phyloP scores from a whole-genome alignment of 495 filamentous ascomycete species.

The Collariella sp. region DNA sequence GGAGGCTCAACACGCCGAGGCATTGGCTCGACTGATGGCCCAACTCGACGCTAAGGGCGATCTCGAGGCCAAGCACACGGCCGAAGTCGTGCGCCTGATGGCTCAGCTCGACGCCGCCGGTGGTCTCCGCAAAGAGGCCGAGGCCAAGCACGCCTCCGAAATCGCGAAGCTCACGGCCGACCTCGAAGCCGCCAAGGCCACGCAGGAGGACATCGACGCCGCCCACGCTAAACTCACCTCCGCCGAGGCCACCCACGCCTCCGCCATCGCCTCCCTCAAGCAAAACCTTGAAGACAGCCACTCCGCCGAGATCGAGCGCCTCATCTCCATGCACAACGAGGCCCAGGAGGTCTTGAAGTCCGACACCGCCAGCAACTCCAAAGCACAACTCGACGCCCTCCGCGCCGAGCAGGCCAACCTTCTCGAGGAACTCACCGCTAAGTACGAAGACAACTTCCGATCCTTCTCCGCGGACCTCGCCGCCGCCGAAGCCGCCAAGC shows the following conservation, averaged over 20 bases:
- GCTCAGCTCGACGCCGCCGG: conserved; percentile 32
- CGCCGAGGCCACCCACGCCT: conserved; percentile 29
- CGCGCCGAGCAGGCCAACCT: conserved; percentile 34
- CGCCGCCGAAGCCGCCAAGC: conserved; percentile 16
- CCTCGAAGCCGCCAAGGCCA: conserved; percentile 26
- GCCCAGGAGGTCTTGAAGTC: conserved; percentile 34
- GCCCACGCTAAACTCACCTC: conserved; percentile 36
- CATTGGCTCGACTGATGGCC: conserved; percentile 9
- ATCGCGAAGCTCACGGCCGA: conserved; percentile 28
- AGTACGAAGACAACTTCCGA: conserved; percentile 23
- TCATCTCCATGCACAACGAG: conserved; percentile 37
- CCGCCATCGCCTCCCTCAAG: conserved; percentile 34
- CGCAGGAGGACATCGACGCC: conserved; percentile 29
- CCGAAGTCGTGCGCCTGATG: conserved; percentile 26
- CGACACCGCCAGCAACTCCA: conserved; percentile 23
- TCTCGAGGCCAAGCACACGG: conserved; percentile 22
- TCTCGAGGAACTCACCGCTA: conserved; percentile 35
- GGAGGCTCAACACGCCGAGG: conserved; percentile 25
- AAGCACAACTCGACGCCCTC: conserved; percentile 33
- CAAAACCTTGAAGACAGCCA: conserved; percentile 39
- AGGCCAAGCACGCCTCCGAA: conserved; percentile 27
- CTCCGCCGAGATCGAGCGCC: conserved; percentile 40
- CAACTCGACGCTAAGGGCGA: conserved; percentile 25
- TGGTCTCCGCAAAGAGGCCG: too few relatives aligned
- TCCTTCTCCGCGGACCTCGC: conserved; percentile 18